phyloP scores from a whole-genome alignment of 495 filamentous ascomycete species.

The Hypoxylon fragiforme region DNA sequence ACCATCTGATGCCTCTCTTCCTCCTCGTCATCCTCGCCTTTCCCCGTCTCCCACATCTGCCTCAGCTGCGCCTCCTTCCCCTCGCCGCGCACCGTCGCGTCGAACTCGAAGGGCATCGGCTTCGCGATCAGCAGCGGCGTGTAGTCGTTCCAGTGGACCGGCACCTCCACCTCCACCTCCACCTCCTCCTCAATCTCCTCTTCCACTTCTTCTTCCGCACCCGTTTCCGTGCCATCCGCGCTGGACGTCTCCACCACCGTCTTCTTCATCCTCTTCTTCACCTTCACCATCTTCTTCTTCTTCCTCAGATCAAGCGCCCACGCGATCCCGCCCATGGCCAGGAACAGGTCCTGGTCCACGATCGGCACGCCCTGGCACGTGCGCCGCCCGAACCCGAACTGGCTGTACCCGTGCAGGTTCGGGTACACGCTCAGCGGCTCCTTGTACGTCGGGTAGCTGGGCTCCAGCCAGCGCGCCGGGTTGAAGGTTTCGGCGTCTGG shows the following conservation, averaged over 20 bases:
- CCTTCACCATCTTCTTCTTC: slow-evolving; percentile 42
- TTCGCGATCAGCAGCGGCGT: slow-evolving; percentile 58
- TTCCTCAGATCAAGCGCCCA: slow-evolving; percentile 61
- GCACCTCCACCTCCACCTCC: slow-evolving; percentile 40
- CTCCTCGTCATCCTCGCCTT: slow-evolving; percentile 33
- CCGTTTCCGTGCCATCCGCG: too few relatives aligned
- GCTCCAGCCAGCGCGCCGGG: slow-evolving; percentile 55
- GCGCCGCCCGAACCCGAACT: slow-evolving; percentile 65
- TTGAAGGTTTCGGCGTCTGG: slow-evolving; percentile 64
- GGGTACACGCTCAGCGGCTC: slow-evolving; percentile 58
- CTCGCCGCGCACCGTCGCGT: slow-evolving; percentile 42
- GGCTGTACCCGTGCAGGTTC: slow-evolving; percentile 56
- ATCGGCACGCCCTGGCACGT: slow-evolving; percentile 61
- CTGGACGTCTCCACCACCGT: too few relatives aligned
- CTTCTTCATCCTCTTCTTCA: too few relatives aligned
- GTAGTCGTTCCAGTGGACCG: slow-evolving; percentile 55
- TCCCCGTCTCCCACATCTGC: slow-evolving; percentile 43
- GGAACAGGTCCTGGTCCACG: slow-evolving; percentile 59
- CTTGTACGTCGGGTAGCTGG: slow-evolving; percentile 56
- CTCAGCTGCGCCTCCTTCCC: slow-evolving; percentile 36
- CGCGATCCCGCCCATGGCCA: slow-evolving; percentile 60
- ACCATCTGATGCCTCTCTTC: slow-evolving; percentile 19
- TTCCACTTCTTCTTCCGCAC: too few relatives aligned
- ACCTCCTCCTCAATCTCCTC: slow-evolving; percentile 54
- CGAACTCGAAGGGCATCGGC: slow-evolving; percentile 52